phyloP scores from a whole-genome alignment of 1,284 basidiomycete species.

The Polyporus tsugae region DNA sequence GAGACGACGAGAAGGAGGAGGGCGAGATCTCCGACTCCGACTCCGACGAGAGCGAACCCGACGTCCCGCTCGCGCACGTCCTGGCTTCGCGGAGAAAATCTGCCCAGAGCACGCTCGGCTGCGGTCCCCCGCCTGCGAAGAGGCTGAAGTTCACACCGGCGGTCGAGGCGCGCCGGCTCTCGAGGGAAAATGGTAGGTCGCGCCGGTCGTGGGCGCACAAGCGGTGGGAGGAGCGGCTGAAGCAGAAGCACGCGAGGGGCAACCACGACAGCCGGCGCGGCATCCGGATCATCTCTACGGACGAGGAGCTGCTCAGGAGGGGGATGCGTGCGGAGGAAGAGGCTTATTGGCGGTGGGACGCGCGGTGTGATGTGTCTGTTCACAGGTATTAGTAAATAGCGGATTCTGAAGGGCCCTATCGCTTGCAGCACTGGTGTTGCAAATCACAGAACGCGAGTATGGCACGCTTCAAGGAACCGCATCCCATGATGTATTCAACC shows the following conservation, averaged over 20 bases:
- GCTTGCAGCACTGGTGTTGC: neutral
- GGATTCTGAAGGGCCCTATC: no score
- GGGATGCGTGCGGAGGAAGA: neutral
- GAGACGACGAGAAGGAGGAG: constrained; percentile 6
- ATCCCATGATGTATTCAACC: no score
- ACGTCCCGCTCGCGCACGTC: neutral
- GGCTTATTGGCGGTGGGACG: neutral
- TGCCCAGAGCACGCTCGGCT: neutral
- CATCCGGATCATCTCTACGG: constrained; percentile 2
- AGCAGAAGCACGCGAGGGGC: neutral
- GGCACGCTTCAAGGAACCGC: no score
- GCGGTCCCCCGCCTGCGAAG: constrained; percentile 6
- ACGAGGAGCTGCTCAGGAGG: neutral
- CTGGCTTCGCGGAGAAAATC: neutral
- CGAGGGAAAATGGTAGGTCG: neutral
- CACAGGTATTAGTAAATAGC: no score
- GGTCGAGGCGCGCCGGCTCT: neutral
- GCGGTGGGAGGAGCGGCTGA: constrained; percentile 10
- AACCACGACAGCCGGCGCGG: neutral
- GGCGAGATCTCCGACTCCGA: constrained; percentile 7
- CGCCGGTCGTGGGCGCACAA: constrained; percentile 6
- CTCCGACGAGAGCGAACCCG: constrained; percentile 5
- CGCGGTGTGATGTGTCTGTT: neutral
- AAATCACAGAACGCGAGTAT: neutral
- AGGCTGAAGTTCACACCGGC: neutral